phyloP scores from a whole-genome alignment of 352 stramenopile genomes.

The Pythium phragmitis region DNA sequence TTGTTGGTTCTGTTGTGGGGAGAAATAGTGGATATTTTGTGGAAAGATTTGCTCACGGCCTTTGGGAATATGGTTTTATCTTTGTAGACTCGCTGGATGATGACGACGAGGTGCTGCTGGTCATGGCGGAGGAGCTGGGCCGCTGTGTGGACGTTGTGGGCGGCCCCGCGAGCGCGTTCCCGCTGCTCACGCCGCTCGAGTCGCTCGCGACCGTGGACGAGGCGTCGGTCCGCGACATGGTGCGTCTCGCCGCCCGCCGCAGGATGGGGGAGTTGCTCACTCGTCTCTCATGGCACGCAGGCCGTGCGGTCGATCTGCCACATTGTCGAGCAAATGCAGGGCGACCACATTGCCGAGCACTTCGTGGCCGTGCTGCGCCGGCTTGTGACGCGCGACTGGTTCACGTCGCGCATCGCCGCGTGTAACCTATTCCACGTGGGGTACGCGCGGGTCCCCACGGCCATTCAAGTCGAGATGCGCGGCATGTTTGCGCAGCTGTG shows the following conservation, averaged over 20 bases:
- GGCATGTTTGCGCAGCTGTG: constrained; percentile 94
- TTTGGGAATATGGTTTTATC: constrained; percentile 6
- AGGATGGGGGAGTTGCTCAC: not conserved
- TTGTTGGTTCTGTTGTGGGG: not conserved
- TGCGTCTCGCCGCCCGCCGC: constrained; percentile 6
- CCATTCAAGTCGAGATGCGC: constrained; percentile 83
- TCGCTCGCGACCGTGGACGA: constrained; percentile 94
- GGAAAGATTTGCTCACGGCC: constrained; percentile 1
- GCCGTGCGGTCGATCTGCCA: constrained; percentile 88
- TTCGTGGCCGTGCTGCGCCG: constrained; percentile 93
- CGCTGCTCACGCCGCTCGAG: constrained; percentile 95
- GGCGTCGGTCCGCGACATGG: constrained; percentile 91
- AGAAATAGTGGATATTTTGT: not conserved
- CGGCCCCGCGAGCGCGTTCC: constrained; percentile 79
- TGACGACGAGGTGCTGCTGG: constrained; percentile 96
- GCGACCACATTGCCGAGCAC: constrained; percentile 84
- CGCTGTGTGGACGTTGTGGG: constrained; percentile 92
- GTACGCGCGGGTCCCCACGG: constrained; percentile 50
- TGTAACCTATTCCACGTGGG: constrained; percentile 81
- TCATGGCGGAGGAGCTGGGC: constrained; percentile 92
- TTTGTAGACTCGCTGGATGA: constrained; percentile 94
- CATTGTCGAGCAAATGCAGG: constrained; percentile 86
- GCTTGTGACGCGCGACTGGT: constrained; percentile 95
- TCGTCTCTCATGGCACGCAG: constrained; percentile 19
- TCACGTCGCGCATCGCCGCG: constrained; percentile 84